Base-by-base conservation (phyloP, 2,329 filamentous ascomycete genomes). In the Coniochaeta sp. region DNA sequence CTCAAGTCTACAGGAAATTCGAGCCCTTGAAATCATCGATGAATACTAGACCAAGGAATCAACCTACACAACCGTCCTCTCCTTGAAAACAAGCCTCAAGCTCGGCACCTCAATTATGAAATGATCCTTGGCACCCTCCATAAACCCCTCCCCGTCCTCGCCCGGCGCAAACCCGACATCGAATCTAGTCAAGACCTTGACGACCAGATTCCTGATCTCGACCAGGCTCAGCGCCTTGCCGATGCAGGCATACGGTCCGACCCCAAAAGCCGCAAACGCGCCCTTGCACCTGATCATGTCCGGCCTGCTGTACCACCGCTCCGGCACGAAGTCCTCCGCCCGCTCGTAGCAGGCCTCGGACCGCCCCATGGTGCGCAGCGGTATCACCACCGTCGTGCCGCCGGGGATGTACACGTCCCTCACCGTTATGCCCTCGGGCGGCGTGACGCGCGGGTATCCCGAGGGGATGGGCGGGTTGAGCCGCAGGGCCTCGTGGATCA, bases 391-490 rank as follows among this genome's bases (percentile, higher is more conserved):
- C 11, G 66, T 66, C 8, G 61, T 64, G 12, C 58, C 59, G 0
- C 64, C 65, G 9, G 68, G 67, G 55, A 70, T 67, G 52, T 67
- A 67, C 8, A 58, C 64, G 33, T 62, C 67, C 26, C 59, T 63
- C n/a, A 69, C 61, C 2, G 60, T 63, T 1, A 68, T 57, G 9
- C 67, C 67, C 33, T 67, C 62, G 2, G 64, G 62, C 3, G 66
- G 66, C 6, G 65, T 65, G 22, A 67, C 56, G 50, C 62, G 60
- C 24, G 58, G 58, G 2, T 59, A 60, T 9, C 63, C 63, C 8
- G 63, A 61, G 2, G 60, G 60, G 6, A 63, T 58, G 14, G 62
- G 60, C 1, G 63, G 62, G 50, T 64, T 63, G 16, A 64, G 59
- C 22, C 63, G 63, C 33, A 64, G 60, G 5, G 63, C 52, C 56